phyloP scores from a whole-genome alignment of 148 eudicot genomes.

The Rhododendron henanense region DNA sequence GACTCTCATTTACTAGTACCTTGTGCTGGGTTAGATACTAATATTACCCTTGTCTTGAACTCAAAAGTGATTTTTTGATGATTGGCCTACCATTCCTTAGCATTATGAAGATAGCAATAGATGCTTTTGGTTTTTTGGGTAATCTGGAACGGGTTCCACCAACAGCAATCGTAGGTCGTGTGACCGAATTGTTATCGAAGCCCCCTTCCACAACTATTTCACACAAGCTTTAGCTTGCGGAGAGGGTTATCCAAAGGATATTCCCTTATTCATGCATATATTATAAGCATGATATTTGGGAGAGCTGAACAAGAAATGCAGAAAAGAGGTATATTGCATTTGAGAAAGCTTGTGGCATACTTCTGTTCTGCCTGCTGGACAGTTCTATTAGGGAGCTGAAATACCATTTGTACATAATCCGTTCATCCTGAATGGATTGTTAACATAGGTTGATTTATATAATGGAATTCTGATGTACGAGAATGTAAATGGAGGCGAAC shows the following conservation, averaged over 20 bases:
- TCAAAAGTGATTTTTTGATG: background rate
- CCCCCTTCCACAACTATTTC: background rate
- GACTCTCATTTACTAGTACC: background rate
- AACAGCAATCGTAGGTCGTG: background rate
- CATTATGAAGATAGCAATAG: background rate
- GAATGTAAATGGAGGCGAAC: background rate
- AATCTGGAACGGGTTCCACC: background rate
- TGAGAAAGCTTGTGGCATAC: background rate
- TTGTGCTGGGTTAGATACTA: background rate
- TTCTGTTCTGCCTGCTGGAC: background rate
- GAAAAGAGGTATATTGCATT: background rate
- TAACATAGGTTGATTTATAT: background rate
- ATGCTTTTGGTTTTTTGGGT: background rate
- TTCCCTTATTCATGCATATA: background rate
- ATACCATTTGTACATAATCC: background rate
- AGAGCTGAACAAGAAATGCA: background rate
- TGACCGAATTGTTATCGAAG: background rate
- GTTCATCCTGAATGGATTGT: background rate
- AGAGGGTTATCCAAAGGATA: background rate
- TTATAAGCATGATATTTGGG: background rate
- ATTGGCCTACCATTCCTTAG: background rate
- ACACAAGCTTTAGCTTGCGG: background rate
- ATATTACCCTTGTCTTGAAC: background rate
- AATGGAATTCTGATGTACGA: background rate
- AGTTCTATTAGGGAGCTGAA: background rate